Evolutionary conservation across 2,329 filamentous ascomycete species (phyloP).

Genomic region (Hypoxylon sp.): DNA sequence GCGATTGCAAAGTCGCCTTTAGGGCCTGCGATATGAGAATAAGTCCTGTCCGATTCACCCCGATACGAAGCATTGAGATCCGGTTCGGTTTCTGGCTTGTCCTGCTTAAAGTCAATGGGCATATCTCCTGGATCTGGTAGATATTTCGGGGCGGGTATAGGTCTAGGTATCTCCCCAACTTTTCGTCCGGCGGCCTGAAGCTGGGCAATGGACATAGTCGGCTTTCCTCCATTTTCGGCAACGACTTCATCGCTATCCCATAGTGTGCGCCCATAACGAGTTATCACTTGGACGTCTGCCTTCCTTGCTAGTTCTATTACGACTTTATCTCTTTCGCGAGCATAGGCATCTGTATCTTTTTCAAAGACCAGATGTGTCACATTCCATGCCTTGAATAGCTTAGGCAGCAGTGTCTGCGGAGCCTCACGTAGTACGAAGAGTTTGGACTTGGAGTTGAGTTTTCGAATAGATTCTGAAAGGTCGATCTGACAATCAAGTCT

Average conservation of each 20-base stretch:
- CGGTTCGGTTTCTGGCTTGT: conserved; percentile 62
- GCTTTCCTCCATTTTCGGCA: conserved; percentile 74
- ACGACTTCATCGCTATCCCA: conserved; percentile 82
- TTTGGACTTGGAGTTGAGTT: conserved; percentile 76
- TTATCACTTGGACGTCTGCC: conserved; percentile 78
- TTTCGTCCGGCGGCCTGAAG: conserved; percentile 74
- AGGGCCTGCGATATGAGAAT: conserved; percentile 74
- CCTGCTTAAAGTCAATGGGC: conserved; percentile 70
- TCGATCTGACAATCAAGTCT: conserved; percentile 81
- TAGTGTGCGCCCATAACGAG: conserved; percentile 75
- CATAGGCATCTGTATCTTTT: conserved; percentile 83
- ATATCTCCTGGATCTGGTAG: conserved; percentile 77
- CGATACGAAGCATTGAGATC: conserved; percentile 74
- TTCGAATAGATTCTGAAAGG: conserved; percentile 75
- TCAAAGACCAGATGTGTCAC: conserved; percentile 85
- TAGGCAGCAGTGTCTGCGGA: conserved; percentile 78
- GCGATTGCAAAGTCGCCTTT: conserved; percentile 78
- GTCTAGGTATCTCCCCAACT: conserved; percentile 72
- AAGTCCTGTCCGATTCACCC: conserved; percentile 68
- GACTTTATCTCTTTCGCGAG: conserved; percentile 71
- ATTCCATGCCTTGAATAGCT: conserved; percentile 80
- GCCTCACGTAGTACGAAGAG: conserved; percentile 80
- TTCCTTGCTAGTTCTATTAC: conserved; percentile 72
- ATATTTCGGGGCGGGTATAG: conserved; percentile 70
- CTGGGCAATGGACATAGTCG: conserved; percentile 81